Percentiles rank a stretch among this genome's conserved stretches.
Conservation (phyloP, 495 filamentous ascomycete genomes). For the Aspergillus biplanus region DNA sequence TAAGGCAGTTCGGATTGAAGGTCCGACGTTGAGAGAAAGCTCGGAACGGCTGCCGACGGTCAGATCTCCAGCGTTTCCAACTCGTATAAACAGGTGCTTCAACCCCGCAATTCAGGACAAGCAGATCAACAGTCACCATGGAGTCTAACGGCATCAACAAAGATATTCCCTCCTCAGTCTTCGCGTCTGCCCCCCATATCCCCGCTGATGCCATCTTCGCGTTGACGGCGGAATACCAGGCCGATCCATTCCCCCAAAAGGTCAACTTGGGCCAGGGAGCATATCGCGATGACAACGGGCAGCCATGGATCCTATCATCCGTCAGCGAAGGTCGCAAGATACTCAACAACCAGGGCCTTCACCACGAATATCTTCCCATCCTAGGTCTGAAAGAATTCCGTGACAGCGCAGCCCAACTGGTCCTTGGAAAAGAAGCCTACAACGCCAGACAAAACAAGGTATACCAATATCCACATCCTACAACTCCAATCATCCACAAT, state of each 20-base stretch:
- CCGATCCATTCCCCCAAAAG: slow-evolving; percentile 35
- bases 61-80: neutral
- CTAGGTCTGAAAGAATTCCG: slow-evolving; percentile 34
- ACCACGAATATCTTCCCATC: slow-evolving; percentile 47
- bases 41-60: neutral
- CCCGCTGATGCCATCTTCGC: slow-evolving; percentile 44
- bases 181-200: slow-evolving; percentile 30
- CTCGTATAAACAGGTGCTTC: neutral
- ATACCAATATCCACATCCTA: no score
- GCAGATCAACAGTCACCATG: neutral
- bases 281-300: slow-evolving; percentile 43
- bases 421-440: slow-evolving; percentile 27
- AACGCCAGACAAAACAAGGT: slow-evolving; percentile 14
- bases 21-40: neutral
- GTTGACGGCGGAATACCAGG: slow-evolving; percentile 35
- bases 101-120: neutral
- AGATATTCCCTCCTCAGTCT: slow-evolving; percentile 18
- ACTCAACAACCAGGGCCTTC: slow-evolving; percentile 16
- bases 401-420: slow-evolving; percentile 25
- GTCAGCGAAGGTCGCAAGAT: slow-evolving; percentile 29
- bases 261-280: slow-evolving; percentile 43
- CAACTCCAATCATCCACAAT: slow-evolving; percentile 17
- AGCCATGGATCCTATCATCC: slow-evolving; percentile 46
- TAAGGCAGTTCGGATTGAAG: no score
- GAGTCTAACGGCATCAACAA: neutral